Percentiles rank a stretch among this genome's conserved stretches.
phyloP scores from a whole-genome alignment of 1,284 basidiomycete species.

The Fomitopsis palustris region DNA sequence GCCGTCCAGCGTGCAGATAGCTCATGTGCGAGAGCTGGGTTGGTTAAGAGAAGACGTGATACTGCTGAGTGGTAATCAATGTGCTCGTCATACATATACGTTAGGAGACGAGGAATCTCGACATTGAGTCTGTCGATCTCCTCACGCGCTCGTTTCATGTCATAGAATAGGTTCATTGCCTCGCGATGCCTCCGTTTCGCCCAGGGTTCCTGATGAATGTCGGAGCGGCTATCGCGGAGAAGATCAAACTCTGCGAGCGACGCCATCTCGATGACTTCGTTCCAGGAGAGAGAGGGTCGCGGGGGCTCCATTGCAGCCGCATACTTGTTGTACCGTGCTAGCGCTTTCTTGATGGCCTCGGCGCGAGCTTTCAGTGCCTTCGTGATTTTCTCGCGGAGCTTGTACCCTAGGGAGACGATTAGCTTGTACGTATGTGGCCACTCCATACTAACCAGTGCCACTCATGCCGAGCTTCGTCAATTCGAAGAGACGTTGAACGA shows the following conservation, averaged over 20 bases:
- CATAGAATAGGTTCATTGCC: constrained; percentile 6
- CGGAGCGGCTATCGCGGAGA: constrained; percentile 3
- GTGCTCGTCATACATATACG: constrained; percentile 1
- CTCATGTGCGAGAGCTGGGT: constrained; percentile 6
- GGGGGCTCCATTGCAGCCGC: constrained; percentile 1
- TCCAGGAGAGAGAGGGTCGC: not conserved
- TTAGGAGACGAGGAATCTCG: constrained; percentile 4
- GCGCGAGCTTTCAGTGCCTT: constrained; percentile 3
- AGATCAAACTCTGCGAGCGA: constrained; percentile 9
- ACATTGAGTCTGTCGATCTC: constrained; percentile 8
- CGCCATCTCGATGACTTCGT: constrained; percentile 1
- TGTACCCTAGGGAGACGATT: constrained; percentile 6
- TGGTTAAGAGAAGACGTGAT: not conserved
- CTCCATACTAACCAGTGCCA: no score
- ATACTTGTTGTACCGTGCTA: constrained; percentile 2
- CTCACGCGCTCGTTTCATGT: constrained; percentile 6
- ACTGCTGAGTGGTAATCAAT: constrained; percentile 3
- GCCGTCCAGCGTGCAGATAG: constrained; percentile 2
- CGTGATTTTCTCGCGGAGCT: constrained; percentile 8
- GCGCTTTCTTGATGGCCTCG: constrained; percentile 1
- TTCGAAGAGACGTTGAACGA: constrained; percentile 23
- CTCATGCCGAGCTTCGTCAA: constrained; percentile 19
- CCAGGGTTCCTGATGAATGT: constrained; percentile 5
- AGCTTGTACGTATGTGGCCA: no score
- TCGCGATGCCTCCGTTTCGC: not conserved